Evolutionary conservation across 805 yeast species (phyloP).

Genomic region (Candida pseudoglaebosa): DNA sequence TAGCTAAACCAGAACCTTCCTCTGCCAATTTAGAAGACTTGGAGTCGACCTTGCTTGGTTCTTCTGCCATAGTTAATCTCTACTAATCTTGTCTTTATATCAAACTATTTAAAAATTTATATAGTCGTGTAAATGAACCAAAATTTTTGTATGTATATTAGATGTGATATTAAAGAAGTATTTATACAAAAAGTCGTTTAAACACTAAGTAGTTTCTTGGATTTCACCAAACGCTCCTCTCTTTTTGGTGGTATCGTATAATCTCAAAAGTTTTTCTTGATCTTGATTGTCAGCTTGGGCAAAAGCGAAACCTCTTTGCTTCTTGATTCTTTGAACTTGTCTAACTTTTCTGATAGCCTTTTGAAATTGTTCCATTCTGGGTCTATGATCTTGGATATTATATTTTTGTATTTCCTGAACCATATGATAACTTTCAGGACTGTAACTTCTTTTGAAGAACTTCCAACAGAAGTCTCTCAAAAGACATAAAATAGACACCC

Average conservation of each 20-base stretch:
- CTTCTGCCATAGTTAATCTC: not conserved
- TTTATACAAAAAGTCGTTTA: not conserved
- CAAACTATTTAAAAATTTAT: slow-evolving; percentile 1
- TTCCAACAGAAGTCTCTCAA: slow-evolving; percentile 92
- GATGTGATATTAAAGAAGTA: not conserved
- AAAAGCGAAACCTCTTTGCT: slow-evolving; percentile 97
- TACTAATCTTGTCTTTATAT: not conserved
- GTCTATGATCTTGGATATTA: slow-evolving; percentile 88
- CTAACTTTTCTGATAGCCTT: slow-evolving; percentile 95
- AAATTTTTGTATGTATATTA: not conserved
- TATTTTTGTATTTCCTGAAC: slow-evolving; percentile 96
- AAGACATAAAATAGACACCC: slow-evolving; percentile 74
- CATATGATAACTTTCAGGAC: slow-evolving; percentile 88
- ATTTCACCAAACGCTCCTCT: slow-evolving; percentile 68
- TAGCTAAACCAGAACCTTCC: slow-evolving; percentile 2
- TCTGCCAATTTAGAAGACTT: not conserved
- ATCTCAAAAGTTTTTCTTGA: slow-evolving; percentile 84
- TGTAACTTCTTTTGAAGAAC: slow-evolving; percentile 85
- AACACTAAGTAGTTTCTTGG: slow-evolving; percentile 19
- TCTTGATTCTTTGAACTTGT: slow-evolving; percentile 96
- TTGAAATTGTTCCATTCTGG: slow-evolving; percentile 96
- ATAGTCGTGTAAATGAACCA: not conserved
- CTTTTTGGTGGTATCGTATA: slow-evolving; percentile 89
- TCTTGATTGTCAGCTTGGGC: slow-evolving; percentile 90
- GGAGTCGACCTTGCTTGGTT: slow-evolving; percentile 1